Conservation (phyloP, 2,329 filamentous ascomycete species). For the Fusarium tupiense region DNA sequence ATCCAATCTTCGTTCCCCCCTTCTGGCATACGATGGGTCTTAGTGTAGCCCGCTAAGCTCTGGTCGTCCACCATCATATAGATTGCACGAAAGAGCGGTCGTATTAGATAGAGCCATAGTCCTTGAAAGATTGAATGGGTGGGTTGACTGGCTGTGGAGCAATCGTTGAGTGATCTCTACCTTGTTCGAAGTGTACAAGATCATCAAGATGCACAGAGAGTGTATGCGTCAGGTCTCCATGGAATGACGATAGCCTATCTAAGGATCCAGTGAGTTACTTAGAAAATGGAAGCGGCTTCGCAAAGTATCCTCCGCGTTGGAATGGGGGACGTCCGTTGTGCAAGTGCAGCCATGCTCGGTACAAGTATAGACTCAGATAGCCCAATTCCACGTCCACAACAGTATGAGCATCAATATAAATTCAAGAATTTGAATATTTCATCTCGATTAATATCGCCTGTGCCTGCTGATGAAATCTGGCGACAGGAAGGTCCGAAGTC, state of each 20-base stretch:
- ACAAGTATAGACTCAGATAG: not conserved
- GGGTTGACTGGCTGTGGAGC: not conserved
- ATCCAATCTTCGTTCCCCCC: not conserved
- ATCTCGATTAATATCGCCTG: not conserved
- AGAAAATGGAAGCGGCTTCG: not conserved
- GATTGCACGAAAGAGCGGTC: not conserved
- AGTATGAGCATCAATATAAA: not conserved
- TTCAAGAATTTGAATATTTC: not conserved
- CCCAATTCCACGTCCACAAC: not conserved
- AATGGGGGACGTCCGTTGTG: slow-evolving; percentile 4
- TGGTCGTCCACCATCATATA: not conserved
- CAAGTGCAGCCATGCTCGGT: not conserved
- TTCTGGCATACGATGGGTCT: too few species aligned
- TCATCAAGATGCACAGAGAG: not conserved
- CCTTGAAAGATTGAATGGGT: not conserved
- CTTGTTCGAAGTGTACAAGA: not conserved
- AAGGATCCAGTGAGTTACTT: not conserved
- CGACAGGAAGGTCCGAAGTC: not conserved
- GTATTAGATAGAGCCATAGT: not conserved
- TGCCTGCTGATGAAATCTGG: not conserved
- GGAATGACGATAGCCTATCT: not conserved
- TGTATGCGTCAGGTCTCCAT: not conserved
- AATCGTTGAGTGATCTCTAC: not conserved
- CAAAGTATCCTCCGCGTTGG: not conserved
- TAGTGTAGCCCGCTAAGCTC: not conserved